phyloP scores from a whole-genome alignment of 2,329 filamentous ascomycete species.

The Colletotrichum camelliae region DNA sequence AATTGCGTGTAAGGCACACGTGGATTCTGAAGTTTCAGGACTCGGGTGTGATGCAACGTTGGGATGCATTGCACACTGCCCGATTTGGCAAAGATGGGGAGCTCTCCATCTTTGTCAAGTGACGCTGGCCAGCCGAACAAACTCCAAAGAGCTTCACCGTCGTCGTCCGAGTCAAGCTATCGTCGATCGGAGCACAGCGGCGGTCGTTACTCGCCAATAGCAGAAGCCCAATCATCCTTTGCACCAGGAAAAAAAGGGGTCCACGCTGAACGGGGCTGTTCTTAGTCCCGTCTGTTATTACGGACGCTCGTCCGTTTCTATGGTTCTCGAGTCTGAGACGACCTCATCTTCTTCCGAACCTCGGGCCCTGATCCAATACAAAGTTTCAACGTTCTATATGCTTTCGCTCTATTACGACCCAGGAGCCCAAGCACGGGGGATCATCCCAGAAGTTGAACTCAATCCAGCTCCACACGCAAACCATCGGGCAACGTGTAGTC shows the following conservation, averaged over 20 bases:
- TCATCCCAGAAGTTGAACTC: conserved; percentile 2
- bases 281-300: conserved; percentile 2
- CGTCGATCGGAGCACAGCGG: not conserved
- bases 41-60: not conserved
- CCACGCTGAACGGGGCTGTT: not conserved
- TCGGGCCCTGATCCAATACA: not conserved
- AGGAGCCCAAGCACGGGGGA: conserved; percentile 4
- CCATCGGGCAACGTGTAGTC: not conserved
- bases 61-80: not conserved
- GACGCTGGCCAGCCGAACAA: not conserved
- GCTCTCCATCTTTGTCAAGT: not conserved
- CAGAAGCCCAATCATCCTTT: not conserved
- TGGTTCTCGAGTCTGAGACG: not conserved
- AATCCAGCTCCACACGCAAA: not conserved
- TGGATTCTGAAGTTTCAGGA: conserved; percentile 10
- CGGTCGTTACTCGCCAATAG: not conserved
- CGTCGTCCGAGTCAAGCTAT: conserved; percentile 15
- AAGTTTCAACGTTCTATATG: not conserved
- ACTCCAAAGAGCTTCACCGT: not conserved
- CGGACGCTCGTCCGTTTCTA: conserved; percentile 13
- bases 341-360: conserved; percentile 4
- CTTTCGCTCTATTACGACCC: not conserved
- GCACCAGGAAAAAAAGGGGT: not conserved
- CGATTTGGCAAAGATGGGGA: not conserved
- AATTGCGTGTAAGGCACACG: not conserved